Base-by-base conservation (phyloP, 257 asterid genomes). In the Thymus mandschuricus region DNA sequence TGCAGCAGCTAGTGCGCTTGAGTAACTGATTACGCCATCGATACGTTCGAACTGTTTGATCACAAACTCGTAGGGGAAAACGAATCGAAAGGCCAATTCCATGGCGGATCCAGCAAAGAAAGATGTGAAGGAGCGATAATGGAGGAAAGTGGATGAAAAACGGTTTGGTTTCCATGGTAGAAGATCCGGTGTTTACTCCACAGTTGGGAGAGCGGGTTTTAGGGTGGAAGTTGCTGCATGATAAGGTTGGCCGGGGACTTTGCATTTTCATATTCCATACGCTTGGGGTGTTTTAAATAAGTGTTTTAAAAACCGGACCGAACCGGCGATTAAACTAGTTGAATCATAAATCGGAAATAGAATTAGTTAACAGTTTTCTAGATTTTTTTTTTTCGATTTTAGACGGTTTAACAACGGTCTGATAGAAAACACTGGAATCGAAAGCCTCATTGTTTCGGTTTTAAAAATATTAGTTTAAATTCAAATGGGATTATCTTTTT, bases 141-240 rank as follows among this genome's bases (percentile, higher is more conserved):
- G 6, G 58, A 12, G 43, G 43, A 45, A 27, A 21, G n/a, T 31
- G 15, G 50, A 66, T 66, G 46, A 65, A n/a, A 30, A 48, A 30
- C 33, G 48, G 66, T 46, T 48, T 57, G 6, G 29, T 3, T 61
- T 61, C 35, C 49, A 11, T 31, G 27, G n/a, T 27, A 11, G 33
- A 44, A n/a, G 75, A 70, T 70, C 68, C 60, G 60, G 21, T 59
- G 75, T 70, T 70, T 46, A 46, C 60, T 59, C 41, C 10, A 8
- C 30, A 70, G 60, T 70, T 46, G 60, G 58, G 58, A 33, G 68
- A 70, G 21, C 68, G 68, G 60, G 68, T 70, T 46, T 70, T 70
- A 49, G 75, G 66, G 4, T 54, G 64, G 41, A 68, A 52, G 9
- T 43, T 58, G 38, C 44, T 8, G 35, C 68, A 41, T 63, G 68